Evolutionary conservation across 257 asterid genomes (phyloP), one percentile per base, ranked within the genome.

Genomic region (Solanum peruvianum): DNA sequence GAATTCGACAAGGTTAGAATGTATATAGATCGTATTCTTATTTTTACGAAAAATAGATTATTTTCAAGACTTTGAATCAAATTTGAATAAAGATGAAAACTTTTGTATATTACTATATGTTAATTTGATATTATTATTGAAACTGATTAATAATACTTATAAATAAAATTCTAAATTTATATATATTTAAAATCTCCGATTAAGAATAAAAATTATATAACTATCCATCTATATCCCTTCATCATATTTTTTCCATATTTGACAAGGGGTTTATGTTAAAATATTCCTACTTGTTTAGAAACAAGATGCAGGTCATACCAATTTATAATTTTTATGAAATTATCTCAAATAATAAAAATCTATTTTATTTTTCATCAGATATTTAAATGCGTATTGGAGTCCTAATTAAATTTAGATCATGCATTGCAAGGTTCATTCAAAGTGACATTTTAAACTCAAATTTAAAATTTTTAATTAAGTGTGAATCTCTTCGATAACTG

Each of bases 361-460:
- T 56, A 18, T 56, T 1, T 1, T 18, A 18, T 56, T 20, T 56
- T 7, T 1, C 11, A 56, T 0, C 1, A 1, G 4, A 10, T 18
- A 4, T 56, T 56, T 56, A 20, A 20, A 18, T 56, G 0, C 0
- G 0, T 0, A 18, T 18, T 16, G 4, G 0, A 18, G 1, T 18
- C 0, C 2, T 1, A 7, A 56, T 2, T 56, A 18, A 52, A 52
- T 52, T 18, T 0, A 0, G 0, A 2, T 52, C 10, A 4, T 52
- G 4, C 1, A 18, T 18, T 16, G 2, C 0, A 7, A 56, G 0
- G 10, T 10, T 7, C n/a, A 56, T 7, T 56, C 64, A 18, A 2
- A n/a, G 1, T 56, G 64, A 9, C 62, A 0, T 4, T 9, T 52
- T 52, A 20, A 0, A 52, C 7, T 52, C 10, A 18, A 52, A 52